These are phyloP conservation scores for Earliella scabrosa DNA, from an alignment of 1,284 basidiomycete genomes.

Conservation along the genomic window DNA sequence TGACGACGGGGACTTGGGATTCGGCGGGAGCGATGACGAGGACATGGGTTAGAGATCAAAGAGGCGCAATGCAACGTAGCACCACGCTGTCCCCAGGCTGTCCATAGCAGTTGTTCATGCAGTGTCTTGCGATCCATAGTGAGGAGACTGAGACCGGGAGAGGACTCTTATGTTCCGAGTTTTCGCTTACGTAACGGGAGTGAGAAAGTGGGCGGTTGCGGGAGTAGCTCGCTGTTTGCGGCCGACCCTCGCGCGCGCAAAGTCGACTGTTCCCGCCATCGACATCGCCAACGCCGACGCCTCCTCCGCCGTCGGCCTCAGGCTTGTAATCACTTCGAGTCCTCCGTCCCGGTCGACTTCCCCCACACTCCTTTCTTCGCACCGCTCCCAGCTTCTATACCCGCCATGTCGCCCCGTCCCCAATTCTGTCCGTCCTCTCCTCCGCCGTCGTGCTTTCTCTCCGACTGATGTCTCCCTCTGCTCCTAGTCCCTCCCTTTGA, in stretches of 20 bases:
- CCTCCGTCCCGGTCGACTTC: neutral
- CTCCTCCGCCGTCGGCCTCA: neutral
- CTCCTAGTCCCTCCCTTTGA: neutral
- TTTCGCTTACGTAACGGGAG: slow-evolving; percentile 17
- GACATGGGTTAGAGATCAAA: no score
- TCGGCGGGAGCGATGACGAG: no score
- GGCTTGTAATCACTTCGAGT: no score
- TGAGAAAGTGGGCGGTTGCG: neutral
- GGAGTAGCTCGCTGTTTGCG: neutral
- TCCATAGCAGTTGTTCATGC: no score
- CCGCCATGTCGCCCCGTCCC: neutral
- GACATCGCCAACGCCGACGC: neutral
- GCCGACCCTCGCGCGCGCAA: neutral
- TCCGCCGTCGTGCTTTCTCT: neutral
- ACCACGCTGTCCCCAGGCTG: no score
- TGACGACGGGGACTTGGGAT: slow-evolving; percentile 31
- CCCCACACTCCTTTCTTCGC: neutral
- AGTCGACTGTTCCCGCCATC: slow-evolving; percentile 1
- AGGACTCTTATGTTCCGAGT: no score
- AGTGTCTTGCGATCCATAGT: no score
- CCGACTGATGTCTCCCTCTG: neutral
- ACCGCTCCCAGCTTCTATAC: neutral
- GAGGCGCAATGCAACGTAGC: no score
- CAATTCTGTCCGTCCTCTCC: neutral
- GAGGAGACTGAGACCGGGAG: no score